phyloP scores from a whole-genome alignment of 176 grass and related monocot species.

The Stipa capillata region DNA sequence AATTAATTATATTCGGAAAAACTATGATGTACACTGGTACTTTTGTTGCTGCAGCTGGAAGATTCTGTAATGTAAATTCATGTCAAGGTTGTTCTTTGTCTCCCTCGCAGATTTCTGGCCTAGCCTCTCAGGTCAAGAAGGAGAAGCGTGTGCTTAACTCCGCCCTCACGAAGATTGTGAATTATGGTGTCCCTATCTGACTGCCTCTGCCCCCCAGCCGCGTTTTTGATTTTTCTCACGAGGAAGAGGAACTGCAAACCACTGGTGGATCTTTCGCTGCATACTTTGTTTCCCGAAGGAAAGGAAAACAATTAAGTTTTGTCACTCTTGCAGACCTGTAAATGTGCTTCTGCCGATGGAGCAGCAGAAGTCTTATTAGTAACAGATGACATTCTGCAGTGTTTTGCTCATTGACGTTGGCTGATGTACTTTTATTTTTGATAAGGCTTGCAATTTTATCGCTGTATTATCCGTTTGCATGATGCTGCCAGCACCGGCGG shows the following conservation, averaged over 20 bases:
- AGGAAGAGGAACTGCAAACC: not conserved
- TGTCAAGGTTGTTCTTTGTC: not conserved
- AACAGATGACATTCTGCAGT: not conserved
- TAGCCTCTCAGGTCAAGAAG: slow-evolving; percentile 47
- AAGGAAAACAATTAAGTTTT: slow-evolving; percentile 5
- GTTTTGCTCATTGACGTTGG: not conserved
- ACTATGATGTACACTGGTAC: too few relatives aligned
- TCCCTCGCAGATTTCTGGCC: slow-evolving; percentile 15
- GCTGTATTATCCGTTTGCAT: not conserved
- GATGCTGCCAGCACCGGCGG: too few relatives aligned
- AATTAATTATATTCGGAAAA: too few relatives aligned
- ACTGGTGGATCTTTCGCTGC: not conserved
- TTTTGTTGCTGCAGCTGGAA: not conserved
- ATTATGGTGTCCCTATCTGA: slow-evolving; percentile 38
- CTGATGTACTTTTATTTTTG: not conserved
- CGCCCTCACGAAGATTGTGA: slow-evolving; percentile 34
- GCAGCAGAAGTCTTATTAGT: not conserved
- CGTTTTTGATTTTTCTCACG: not conserved
- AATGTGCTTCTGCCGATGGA: not conserved
- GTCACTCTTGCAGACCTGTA: not conserved
- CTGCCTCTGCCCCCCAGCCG: not conserved
- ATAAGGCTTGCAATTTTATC: not conserved
- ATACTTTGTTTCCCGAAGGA: not conserved
- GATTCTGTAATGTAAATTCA: not conserved
- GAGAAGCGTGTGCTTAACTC: slow-evolving; percentile 35